Base-by-base conservation (phyloP, 2,329 filamentous ascomycete species). In the Penicillium frequentans region DNA sequence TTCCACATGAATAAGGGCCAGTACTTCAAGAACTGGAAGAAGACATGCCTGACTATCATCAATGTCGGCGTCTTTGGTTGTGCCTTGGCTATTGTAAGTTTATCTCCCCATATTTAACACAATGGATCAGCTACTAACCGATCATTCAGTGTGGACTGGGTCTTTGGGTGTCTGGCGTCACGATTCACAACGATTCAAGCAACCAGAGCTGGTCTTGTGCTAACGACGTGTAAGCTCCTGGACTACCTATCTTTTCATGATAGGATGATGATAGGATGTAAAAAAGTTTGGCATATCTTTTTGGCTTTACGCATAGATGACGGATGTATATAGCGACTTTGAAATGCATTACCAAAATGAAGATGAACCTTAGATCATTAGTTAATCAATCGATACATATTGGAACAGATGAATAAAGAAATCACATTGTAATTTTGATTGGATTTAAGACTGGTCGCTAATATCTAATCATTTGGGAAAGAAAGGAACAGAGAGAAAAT, bases 1-100 rank as follows among this genome's bases (percentile, higher is more conserved):
- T 60, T 74, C 45, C 64, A 70, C 56, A 62, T 74, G 61, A 73
- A 74, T 57, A 54, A 56, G n/a, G 70, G 71, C 8, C 62, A 65
- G 42, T 73, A 68, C 54, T 69, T 69, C 52, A 66, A 62, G 23
- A 65, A 67, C 43, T 64, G 59, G 55, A 68, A 62, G 55, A 75
- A 73, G 64, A 56, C 64, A 6, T 53, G 50, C 26, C 54, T 73
- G 55, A 69, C 67, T 0, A 62, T 70, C 19, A 48, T 60, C 44
- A 70, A 71, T 43, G 14, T 68, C 35, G 19, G 56, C 6, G 56
- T 68, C 24, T 58, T 69, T 10, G 59, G 52, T 3, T 64, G 68
- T 47, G 60, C 63, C 14, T 61, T 55, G 44, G 62, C 62, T 49
- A 67, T 69, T 33, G 66, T 68, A 56, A 58, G 65, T 61, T 23